Evolutionary conservation across 495 filamentous ascomycete species (phyloP).

Genomic region (Penicillium cataractarum): DNA sequence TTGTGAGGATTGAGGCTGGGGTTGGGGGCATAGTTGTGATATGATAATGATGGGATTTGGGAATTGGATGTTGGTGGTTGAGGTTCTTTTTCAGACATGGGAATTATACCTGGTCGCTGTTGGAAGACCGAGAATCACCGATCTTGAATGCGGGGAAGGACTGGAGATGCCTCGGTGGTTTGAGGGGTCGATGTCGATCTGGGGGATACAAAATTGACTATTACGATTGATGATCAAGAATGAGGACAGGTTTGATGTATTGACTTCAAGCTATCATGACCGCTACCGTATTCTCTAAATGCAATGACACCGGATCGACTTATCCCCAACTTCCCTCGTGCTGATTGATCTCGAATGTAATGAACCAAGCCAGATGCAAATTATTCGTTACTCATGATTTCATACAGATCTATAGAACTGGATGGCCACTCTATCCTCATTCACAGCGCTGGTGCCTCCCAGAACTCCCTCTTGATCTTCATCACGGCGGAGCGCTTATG

Average conservation of each 20-base stretch:
- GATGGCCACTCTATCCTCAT: neutral
- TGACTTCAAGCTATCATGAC: neutral
- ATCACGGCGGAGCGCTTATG: constrained; percentile 93
- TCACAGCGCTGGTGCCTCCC: constrained; percentile 76
- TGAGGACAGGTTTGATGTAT: neutral
- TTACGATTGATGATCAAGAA: neutral
- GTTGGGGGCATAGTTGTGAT: neutral
- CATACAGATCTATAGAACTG: neutral
- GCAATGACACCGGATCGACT: neutral
- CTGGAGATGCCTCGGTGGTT: constrained; percentile 2
- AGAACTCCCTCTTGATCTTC: constrained; percentile 78
- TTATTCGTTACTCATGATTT: constrained; percentile 9
- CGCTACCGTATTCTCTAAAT: neutral
- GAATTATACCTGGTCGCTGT: neutral
- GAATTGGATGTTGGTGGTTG: too few species aligned
- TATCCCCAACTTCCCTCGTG: neutral
- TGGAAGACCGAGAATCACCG: constrained; percentile 19
- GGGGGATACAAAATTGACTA: neutral
- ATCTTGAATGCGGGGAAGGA: constrained; percentile 17
- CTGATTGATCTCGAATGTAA: neutral
- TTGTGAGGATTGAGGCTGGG: constrained; percentile 17
- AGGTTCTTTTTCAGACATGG: neutral
- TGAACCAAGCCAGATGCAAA: neutral
- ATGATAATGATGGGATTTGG: neutral
- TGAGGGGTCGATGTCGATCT: neutral